Evolutionary conservation across 805 yeast genomes (phyloP), one percentile per base, ranked within the genome.

Genomic region (Starmerella sp.): DNA sequence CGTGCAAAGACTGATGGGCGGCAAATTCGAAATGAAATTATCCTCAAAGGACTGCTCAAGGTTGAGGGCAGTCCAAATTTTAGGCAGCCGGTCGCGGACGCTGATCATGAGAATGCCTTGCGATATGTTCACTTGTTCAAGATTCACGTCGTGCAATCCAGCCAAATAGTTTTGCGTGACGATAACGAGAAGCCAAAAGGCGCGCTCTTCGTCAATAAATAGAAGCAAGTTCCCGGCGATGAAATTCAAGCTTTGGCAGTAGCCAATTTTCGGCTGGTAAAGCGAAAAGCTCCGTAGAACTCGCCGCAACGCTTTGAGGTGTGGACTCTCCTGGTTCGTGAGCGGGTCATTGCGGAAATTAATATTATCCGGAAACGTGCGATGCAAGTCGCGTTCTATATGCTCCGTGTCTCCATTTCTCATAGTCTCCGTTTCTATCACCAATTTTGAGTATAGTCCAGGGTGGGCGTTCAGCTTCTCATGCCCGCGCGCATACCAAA

Each of bases 151-250:
- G 69, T 91, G 98, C 29, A 91, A 87, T 6, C 95, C 95, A 0
- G 97, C 96, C 29, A 91, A 74, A 57, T 84, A 87, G 53, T 82
- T 73, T 56, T 89, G 89, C 0, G 97, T 88, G 53, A 91, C 80
- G 31, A 90, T 86, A 2, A 87, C 95, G 63, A 91, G 75, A 95
- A 93, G 84, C 97, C 98, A 91, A 66, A 93, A 91, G 0, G 96
- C 81, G 57, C 77, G 77, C 64, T 91, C 97, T 66, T 91, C 98
- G 59, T 81, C 85, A 83, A 91, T 77, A 66, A 91, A 89, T 9
- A 93, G 72, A 46, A 93, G 72, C 43, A 93, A 70, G 55, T 89
- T 75, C 0, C 97, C 98, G 2, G 95, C 95, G 43, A 93, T 75
- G 67, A 93, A 93, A 64, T 93, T 93, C 66, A 93, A 77, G 14